Base-by-base conservation (phyloP, 176 grass and related monocot species). In the Triticum dicoccoides region DNA sequence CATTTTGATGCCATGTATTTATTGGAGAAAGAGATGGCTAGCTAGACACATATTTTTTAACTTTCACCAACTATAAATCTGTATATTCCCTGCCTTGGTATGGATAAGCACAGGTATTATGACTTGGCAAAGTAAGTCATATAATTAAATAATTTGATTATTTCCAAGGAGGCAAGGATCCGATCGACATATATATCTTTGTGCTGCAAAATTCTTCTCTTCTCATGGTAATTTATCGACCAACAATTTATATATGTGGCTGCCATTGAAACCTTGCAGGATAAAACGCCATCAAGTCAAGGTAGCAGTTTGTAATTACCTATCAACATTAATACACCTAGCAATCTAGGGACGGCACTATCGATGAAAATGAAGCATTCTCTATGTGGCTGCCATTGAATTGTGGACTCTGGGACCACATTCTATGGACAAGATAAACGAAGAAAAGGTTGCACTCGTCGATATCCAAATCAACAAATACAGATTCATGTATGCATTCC, bases 271-370 rank as follows among this genome's bases (percentile, higher is more conserved):
- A 63, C 64, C 84, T 91, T 89, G 81, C 65, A 51, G 42, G 66
- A 75, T 74, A n/a, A 56, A 85, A 85, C 77, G 63, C 23, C 38
- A 44, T 37, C 25, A 87, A 80, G 77, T 91, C 87, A 91, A 94
- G 37, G 87, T 49, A 82, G 86, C 44, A 84, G 86, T 89, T 90
- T 88, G 65, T 59, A 33, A 81, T 86, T 82, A 83, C 65, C 88
- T 69, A 83, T 93, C 88, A 73, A 23, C 42, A 44, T 44, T 44
- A 44, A 10, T 11, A 44, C 10, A 44, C 42, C 10, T 44, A 44
- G 3, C 42, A 44, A 44, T 44, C 42, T 11, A 44, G 10, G 42
- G 9, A 44, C 42, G 9, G 10, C 42, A 44, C 42, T 11, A 44
- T 44, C 42, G 42, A 11, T 3, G 42, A 44, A 44, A 44, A 44